phyloP scores from a whole-genome alignment of 345 rosid genomes.

The Camelina laxa region DNA sequence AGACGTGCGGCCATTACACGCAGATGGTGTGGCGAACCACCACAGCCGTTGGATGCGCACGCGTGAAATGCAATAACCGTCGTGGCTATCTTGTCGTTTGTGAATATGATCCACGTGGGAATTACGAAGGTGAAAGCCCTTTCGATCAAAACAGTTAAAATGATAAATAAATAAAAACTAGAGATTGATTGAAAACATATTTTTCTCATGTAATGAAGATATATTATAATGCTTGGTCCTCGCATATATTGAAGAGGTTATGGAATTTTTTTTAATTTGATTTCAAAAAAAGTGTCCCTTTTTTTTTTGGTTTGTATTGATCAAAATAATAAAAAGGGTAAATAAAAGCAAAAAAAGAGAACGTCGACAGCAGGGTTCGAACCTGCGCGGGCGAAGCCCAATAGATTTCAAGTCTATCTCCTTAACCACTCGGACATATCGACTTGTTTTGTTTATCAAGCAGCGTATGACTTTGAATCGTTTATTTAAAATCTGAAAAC shows the following conservation, averaged over 20 bases:
- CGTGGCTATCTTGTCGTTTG: constrained; percentile 47
- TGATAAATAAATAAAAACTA: neutral
- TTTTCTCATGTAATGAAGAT: neutral
- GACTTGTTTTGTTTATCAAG: constrained; percentile 34
- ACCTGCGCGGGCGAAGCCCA: constrained; percentile 85
- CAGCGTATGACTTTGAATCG: too few relatives aligned
- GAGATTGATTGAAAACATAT: constrained; percentile 4
- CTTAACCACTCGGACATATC: constrained; percentile 99
- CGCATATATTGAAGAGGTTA: neutral
- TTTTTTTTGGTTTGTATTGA: neutral
- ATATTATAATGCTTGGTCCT: neutral
- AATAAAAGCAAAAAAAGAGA: neutral
- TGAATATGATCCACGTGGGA: constrained; percentile 55
- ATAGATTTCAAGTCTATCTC: constrained; percentile 97
- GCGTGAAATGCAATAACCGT: constrained; percentile 29
- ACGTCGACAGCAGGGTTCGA: constrained; percentile 91
- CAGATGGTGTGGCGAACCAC: constrained; percentile 56
- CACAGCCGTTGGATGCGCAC: constrained; percentile 50
- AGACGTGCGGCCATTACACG: constrained; percentile 62
- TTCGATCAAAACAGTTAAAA: constrained; percentile 30
- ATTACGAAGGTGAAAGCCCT: constrained; percentile 50
- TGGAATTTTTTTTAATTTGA: too few relatives aligned
- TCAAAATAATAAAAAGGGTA: neutral
- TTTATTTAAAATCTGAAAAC: too few relatives aligned
- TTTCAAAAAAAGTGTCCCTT: too few relatives aligned